phyloP scores from a whole-genome alignment of 2,329 filamentous ascomycete species.

The Sporothrix brasiliensis region DNA sequence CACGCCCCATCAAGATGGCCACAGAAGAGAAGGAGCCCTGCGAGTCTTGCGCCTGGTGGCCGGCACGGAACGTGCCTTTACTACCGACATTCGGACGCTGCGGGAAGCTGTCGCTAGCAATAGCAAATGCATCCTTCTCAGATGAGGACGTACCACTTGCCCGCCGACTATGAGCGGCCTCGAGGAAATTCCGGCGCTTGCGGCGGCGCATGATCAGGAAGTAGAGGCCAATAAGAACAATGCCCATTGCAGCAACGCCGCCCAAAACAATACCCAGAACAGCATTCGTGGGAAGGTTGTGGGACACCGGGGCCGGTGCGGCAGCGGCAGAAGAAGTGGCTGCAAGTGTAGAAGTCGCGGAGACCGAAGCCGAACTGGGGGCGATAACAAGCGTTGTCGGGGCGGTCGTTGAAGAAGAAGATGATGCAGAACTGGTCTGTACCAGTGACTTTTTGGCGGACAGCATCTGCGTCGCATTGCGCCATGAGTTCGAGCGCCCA shows the following conservation, averaged over 20 bases:
- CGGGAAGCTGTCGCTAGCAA: constrained; percentile 50
- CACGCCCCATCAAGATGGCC: constrained; percentile 67
- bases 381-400: constrained; percentile 33
- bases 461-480: constrained; percentile 69
- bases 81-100: constrained; percentile 42
- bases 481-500: constrained; percentile 73
- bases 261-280: constrained; percentile 55
- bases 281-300: constrained; percentile 49
- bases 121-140: constrained; percentile 61
- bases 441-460: constrained; percentile 46
- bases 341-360: constrained; percentile 40
- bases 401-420: constrained; percentile 38
- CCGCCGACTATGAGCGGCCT: constrained; percentile 51
- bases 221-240: constrained; percentile 61
- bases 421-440: constrained; percentile 36
- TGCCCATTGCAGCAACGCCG: constrained; percentile 20
- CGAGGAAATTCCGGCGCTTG: constrained; percentile 57
- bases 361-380: constrained; percentile 35
- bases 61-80: constrained; percentile 50
- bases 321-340: constrained; percentile 36
- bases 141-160: constrained; percentile 52
- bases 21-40: constrained; percentile 64
- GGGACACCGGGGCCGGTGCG: constrained; percentile 39
- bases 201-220: constrained; percentile 63
- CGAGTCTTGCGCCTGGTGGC: constrained; percentile 58